Evolutionary conservation across 495 filamentous ascomycete genomes (phyloP), one percentile per base, ranked within the genome.

Genomic region (Glonium stellatum): DNA sequence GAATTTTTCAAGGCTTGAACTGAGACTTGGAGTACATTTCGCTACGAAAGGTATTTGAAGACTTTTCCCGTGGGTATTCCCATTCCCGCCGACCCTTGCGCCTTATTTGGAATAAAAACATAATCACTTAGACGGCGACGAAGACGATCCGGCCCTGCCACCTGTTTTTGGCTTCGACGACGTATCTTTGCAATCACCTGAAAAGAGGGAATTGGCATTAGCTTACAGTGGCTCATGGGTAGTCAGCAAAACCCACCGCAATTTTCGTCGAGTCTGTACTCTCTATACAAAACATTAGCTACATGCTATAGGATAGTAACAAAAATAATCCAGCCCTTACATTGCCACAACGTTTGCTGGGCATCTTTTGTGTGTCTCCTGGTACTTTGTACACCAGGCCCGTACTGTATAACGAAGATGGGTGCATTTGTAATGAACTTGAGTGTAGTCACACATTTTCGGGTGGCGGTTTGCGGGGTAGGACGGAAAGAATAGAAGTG

Each of bases 361-460:
- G 65, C 78, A 80, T 39, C 77, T 60, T 53, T 72, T 70, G 36
- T 71, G 73, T 27, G 75, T 78, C 55, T 73, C 65, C 54, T 78
- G 76, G 60, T 82, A 82, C 55, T 72, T 71, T 18, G 69, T 70
- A 61, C 80, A 82, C 80, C 80, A 82, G 23, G 77, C 77, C 55
- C 74, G 68, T 18, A 83, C 80, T 10, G 74, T 69, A 53, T 77
- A 76, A 18, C 77, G 76, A 21, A 71, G 68, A 70, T 83, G 80
- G 0, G 73, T 74, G 63, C 80, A 83, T 15, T 63, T 62, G 49
- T 75, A 82, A n/a, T 71, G 69, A 13, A 83, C 77, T 63, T 75
- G 67, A 21, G 73, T 82, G 58, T 79, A 82, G 63, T 83, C 78
- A 66, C 80, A 83, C 80, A 82, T 82, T 27, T 57, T n/a, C 57